Evolutionary conservation across 345 rosid genomes (phyloP), one percentile per base, ranked within the genome.

Genomic region (Lepidium africanum): DNA sequence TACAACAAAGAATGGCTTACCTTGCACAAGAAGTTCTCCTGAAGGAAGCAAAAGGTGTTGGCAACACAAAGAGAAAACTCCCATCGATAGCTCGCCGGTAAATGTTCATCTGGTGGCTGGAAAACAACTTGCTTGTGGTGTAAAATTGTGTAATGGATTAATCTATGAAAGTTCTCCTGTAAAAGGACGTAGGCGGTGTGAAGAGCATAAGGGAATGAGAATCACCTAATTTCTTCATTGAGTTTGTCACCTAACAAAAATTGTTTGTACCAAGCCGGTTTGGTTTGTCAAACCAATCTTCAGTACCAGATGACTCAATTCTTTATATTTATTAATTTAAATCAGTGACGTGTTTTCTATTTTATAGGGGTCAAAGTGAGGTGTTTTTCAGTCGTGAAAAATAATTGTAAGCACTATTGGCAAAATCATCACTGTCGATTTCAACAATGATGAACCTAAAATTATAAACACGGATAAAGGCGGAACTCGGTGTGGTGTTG

Each of bases 31-130:
- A 74, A 82, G 82, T 59, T 67, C 75, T 11, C 70, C 64, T 19
- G 49, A 23, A 53, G 86, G 86, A 62, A 77, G 81, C 45, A 69
- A 77, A 70, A 77, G 76, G 36, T 85, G 89, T 70, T 81, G 86
- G 91, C 94, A 88, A 72, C 89, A 85, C 58, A 78, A 69, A 27
- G 83, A 68, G 50, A 43, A 42, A 72, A 38, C 1, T 14, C 39
- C 63, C 11, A n/a, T 6, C 3, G 45, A 36, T 6, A 9, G 0
- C 14, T 67, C 23, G 12, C 53, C 53, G 33, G 65, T 3, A 39
- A 15, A 49, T 49, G 12, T 5, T 48, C 35, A 23, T 10, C 23
- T 35, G 7, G 54, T 21, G 8, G 45, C 9, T 5, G 43, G 48
- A n/a, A 62, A 30, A 47, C 17, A 27, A 27, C 32, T 59, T 3